Base-by-base conservation (phyloP, 1,284 basidiomycete genomes). In the Boletellus sp. region DNA sequence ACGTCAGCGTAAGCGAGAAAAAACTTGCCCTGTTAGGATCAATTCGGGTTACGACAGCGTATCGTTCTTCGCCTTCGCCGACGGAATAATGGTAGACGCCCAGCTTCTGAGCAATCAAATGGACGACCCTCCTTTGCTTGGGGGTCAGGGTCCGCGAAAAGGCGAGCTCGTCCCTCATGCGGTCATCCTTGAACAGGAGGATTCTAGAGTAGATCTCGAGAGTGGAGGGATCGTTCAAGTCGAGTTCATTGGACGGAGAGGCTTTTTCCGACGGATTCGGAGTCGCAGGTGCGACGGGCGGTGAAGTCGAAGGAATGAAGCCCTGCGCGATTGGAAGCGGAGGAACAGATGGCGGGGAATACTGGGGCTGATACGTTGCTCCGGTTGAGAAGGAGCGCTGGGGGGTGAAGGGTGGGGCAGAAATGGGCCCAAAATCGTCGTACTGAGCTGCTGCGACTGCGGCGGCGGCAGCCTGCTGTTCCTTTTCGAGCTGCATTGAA, bases 151-250 rank as follows among this genome's bases (percentile, higher is more conserved):
- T 86, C 51, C 91, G 76, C 26, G 94, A 94, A 67, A 99, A 98
- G 5, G 93, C 90, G 33, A 99, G 82, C 69, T 99, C 95, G 59
- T 99, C 95, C 26, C 96, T 82, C 91, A 99, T 94, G 53, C 81
- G 85, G 67, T 99, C 95, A 60, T 97, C 94, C 72, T 96, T 97
- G 84, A 99, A 99, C 34, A 98, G 78, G 37, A 98, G 73, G 46
- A 98, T 92, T 54, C 94, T 81, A 47, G 95, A 98, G 67, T 98
- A 99, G 58, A 99, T 96, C 67, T 98, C 94, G 54, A 99, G 76
- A 8, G 94, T 95, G 27, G 87, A 84, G 1, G 94, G 86, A 67
- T 99, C 95, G 63, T 99, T 98, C 59, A 99, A 77, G 68, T 99
- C 95, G 45, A 99, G 79, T 65, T 91, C 87, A 58, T 75, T 81